Percentiles rank a stretch among this genome's conserved stretches.
Evolutionary conservation across 139 green algal genomes (phyloP).

Genomic region (Picochlorum costavermella): DNA sequence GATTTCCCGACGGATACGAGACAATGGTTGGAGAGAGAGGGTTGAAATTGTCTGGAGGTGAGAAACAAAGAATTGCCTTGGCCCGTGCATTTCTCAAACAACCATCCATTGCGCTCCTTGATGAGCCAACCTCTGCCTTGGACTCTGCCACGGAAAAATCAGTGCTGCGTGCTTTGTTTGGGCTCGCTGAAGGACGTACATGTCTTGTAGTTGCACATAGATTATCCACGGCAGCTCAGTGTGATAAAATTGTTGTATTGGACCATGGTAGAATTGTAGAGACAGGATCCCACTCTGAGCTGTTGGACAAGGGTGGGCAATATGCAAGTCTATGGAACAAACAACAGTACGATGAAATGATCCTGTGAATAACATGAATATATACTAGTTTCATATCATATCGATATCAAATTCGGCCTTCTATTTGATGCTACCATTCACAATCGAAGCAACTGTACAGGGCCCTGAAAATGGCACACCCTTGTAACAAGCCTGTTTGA

Average conservation of each 20-base stretch:
- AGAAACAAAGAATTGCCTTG: constrained; percentile 92
- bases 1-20: constrained; percentile 82
- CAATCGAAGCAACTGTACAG: constrained; percentile 44
- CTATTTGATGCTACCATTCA: constrained; percentile 46
- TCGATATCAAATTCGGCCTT: neutral
- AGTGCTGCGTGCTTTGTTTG: constrained; percentile 45
- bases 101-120: constrained; percentile 70
- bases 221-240: constrained; percentile 81
- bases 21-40: constrained; percentile 90
- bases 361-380: too few relatives aligned
- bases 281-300: constrained; percentile 61
- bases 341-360: neutral
- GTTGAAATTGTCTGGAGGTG: constrained; percentile 86
- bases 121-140: constrained; percentile 89
- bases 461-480: constrained; percentile 51
- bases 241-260: constrained; percentile 84
- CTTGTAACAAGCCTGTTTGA: constrained; percentile 62
- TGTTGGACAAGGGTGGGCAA: constrained; percentile 48
- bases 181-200: constrained; percentile 61
- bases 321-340: constrained; percentile 72
- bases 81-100: constrained; percentile 75
- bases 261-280: constrained; percentile 76
- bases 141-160: constrained; percentile 61
- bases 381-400: too few relatives aligned
- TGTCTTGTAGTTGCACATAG: constrained; percentile 92